Evolutionary conservation across 208 protist genomes (phyloP), one percentile per base, ranked within the genome.

Genomic region (Herpetomonas samuelpessoai): DNA sequence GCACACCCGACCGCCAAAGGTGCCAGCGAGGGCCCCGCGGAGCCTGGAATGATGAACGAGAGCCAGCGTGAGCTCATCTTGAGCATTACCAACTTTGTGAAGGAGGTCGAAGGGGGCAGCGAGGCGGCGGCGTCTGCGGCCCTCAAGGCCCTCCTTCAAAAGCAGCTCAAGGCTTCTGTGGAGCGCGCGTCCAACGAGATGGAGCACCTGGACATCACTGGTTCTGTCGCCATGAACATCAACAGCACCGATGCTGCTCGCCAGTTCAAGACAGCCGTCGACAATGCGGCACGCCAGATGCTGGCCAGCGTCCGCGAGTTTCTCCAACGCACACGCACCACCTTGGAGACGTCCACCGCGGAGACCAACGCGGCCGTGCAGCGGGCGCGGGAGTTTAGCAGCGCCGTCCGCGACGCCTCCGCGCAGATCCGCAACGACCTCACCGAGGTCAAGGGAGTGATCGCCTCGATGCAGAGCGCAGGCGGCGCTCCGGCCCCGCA

Each of bases 161-260:
- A 79, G 62, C 76, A 83, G 57, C 76, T 95, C 16, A 88, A 88
- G 68, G 58, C 74, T 25, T 68, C 84, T 0, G 80, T 91, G 19
- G 79, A 86, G 67, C 82, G 81, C 49, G 83, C 77, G 10, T 63
- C 74, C 27, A 79, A 79, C 45, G 74, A 88, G 48, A 74, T 70
- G 25, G 79, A 86, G 48, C 76, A 74, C 48, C 58, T 86, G 2
- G 83, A 91, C 2, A 62, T 76, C 26, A 44, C 68, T 0, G 75
- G 72, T 24, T 53, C 57, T 3, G 44, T 55, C 24, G 46, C 53
- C 19, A 66, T 55, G n/a, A 81, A 74, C 66, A 57, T 95, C 65
- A 76, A 76, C 63, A 68, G 70, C 50, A 88, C 83, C 25, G 79
- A 81, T 35, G 73, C 78, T 9, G 79, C 76, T 48, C 65, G 74